Evolutionary conservation across 2,329 filamentous ascomycete genomes (phyloP).

Genomic region (Bipolaris oryzae): DNA sequence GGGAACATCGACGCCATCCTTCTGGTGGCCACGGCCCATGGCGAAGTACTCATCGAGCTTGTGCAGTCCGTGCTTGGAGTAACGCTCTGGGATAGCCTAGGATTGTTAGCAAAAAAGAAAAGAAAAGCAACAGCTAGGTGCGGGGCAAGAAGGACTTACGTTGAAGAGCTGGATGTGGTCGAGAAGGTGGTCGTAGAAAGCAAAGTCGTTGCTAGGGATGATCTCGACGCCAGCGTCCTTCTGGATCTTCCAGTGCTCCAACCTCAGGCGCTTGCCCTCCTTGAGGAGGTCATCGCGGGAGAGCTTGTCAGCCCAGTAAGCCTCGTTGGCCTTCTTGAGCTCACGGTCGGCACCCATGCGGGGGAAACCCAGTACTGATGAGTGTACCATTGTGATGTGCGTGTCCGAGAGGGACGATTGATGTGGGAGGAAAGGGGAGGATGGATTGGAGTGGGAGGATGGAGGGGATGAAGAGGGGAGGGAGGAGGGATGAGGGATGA

Average conservation of each 20-base stretch:
- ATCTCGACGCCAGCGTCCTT: slow-evolving; percentile 96
- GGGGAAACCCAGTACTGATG: slow-evolving; percentile 93
- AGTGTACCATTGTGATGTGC: slow-evolving; percentile 55
- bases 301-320: slow-evolving; percentile 95
- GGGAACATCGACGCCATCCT: slow-evolving; percentile 90
- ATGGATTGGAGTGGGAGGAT: neutral
- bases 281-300: slow-evolving; percentile 86
- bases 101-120: slow-evolving; percentile 23
- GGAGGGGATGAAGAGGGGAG: slow-evolving; percentile 11
- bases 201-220: slow-evolving; percentile 99
- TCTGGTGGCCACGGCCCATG: slow-evolving; percentile 99
- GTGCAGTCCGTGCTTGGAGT: slow-evolving; percentile 87
- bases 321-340: slow-evolving; percentile 99
- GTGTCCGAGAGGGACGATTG: slow-evolving; percentile 20
- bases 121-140: neutral
- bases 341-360: slow-evolving; percentile 98
- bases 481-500: neutral
- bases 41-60: slow-evolving; percentile 97
- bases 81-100: slow-evolving; percentile 90
- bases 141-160: slow-evolving; percentile 61
- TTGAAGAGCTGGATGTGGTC: slow-evolving; percentile 98
- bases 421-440: slow-evolving; percentile 7
- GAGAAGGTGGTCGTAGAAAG: slow-evolving; percentile 96
- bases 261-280: slow-evolving; percentile 95
- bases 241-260: slow-evolving; percentile 99